Percentiles rank a stretch among this genome's conserved stretches.
Evolutionary conservation across 345 rosid species (phyloP).

Genomic region (Boechera retrofracta): DNA sequence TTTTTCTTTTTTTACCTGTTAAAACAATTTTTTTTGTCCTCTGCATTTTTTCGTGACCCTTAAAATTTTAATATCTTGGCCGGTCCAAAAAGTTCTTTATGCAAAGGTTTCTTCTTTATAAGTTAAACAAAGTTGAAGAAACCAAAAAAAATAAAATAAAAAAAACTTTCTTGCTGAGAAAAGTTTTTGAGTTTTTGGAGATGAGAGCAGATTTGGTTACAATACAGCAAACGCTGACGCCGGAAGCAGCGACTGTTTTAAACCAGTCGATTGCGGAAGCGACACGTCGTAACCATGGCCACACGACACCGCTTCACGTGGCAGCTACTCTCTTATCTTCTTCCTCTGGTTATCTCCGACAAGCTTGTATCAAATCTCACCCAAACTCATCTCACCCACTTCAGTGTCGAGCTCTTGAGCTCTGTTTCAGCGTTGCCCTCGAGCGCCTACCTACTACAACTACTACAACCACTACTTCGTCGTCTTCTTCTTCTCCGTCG

Average conservation of each 20-base stretch:
- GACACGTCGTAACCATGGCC: slow-evolving; percentile 86
- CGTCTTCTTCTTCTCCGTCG: slow-evolving; percentile 29
- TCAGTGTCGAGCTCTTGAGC: slow-evolving; percentile 99
- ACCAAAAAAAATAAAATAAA: neutral
- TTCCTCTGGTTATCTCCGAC: slow-evolving; percentile 88
- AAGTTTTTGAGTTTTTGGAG: neutral
- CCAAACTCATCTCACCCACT: slow-evolving; percentile 97
- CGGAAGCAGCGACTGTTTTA: slow-evolving; percentile 91
- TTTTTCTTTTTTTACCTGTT: slow-evolving; percentile 22
- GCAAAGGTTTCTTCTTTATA: slow-evolving; percentile 39
- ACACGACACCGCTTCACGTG: slow-evolving; percentile 96
- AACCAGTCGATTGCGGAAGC: slow-evolving; percentile 94
- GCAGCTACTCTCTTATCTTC: slow-evolving; percentile 87
- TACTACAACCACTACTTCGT: slow-evolving; percentile 45
- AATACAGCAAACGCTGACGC: slow-evolving; percentile 96
- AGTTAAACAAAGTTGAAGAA: slow-evolving; percentile 17
- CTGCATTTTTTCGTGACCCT: slow-evolving; percentile 27
- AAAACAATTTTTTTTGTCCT: slow-evolving; percentile 5
- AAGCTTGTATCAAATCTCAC: slow-evolving; percentile 97
- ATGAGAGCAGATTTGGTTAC: slow-evolving; percentile 97
- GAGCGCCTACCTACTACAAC: slow-evolving; percentile 88
- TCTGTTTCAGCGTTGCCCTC: slow-evolving; percentile 98
- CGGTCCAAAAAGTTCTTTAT: slow-evolving; percentile 39
- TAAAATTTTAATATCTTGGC: slow-evolving; percentile 28
- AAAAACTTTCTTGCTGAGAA: neutral